A percentile compares a stretch with the other conserved stretches of the same genome.
These are phyloP conservation scores for Cymbopogon flexuosus DNA, from an alignment of 202 grass and related monocot genomes.

Conservation along the genomic window DNA sequence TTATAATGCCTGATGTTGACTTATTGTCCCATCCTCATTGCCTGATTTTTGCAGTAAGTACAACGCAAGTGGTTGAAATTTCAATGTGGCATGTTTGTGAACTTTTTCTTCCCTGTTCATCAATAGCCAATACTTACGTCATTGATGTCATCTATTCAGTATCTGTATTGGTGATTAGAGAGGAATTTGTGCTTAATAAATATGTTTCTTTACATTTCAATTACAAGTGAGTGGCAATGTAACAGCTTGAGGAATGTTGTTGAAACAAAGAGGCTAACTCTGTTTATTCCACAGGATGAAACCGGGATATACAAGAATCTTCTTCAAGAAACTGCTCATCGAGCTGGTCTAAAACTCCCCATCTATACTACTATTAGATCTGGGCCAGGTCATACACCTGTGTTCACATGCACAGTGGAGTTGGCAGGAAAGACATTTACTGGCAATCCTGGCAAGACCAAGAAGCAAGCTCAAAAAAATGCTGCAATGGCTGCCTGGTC, in stretches of 20 bases:
- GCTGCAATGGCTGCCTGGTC: constrained; percentile 81
- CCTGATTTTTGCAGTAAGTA: constrained; percentile 28
- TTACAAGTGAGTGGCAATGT: not conserved
- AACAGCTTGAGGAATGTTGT: constrained; percentile 2
- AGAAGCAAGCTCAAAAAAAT: constrained; percentile 86
- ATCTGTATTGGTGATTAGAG: not conserved
- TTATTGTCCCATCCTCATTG: constrained; percentile 24
- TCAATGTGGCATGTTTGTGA: constrained; percentile 13
- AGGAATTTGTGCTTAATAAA: not conserved
- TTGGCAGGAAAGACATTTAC: constrained; percentile 68
- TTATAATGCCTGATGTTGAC: constrained; percentile 43
- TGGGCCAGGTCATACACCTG: constrained; percentile 59
- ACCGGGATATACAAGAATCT: constrained; percentile 84
- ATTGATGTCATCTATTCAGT: constrained; percentile 30
- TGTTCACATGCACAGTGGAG: constrained; percentile 69
- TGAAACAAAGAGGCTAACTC: constrained; percentile 13
- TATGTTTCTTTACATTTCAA: constrained; percentile 27
- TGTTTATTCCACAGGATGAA: constrained; percentile 55
- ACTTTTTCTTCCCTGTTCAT: not conserved
- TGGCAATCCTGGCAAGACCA: constrained; percentile 70
- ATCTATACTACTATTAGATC: constrained; percentile 66
- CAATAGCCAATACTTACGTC: constrained; percentile 8
- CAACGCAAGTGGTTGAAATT: constrained; percentile 27
- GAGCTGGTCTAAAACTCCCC: constrained; percentile 66
- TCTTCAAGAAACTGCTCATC: constrained; percentile 79